Evolutionary conservation across 345 rosid species (phyloP).

Genomic region (Citrus unshiu): DNA sequence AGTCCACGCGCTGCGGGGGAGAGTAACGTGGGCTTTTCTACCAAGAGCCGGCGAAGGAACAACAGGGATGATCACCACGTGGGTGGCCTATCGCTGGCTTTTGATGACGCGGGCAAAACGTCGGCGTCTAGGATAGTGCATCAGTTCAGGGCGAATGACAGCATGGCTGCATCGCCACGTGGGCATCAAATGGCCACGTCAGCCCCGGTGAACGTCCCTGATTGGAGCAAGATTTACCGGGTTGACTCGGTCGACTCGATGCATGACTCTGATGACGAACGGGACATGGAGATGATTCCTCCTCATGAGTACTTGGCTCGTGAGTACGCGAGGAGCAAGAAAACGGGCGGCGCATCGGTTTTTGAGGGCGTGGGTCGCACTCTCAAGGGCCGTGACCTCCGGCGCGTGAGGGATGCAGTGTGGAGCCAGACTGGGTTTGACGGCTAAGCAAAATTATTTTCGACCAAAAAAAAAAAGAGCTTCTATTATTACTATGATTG

Average conservation of each 20-base stretch:
- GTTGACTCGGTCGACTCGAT: constrained; percentile 79
- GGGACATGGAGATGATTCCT: constrained; percentile 67
- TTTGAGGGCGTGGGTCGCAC: constrained; percentile 87
- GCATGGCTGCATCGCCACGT: constrained; percentile 29
- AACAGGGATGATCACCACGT: constrained; percentile 25
- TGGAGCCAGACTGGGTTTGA: constrained; percentile 90
- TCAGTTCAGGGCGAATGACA: constrained; percentile 54
- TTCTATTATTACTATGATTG: not conserved
- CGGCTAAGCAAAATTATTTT: constrained; percentile 17
- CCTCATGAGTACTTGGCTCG: constrained; percentile 95
- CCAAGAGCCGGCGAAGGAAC: constrained; percentile 11
- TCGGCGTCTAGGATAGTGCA: constrained; percentile 66
- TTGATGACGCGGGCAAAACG: constrained; percentile 44
- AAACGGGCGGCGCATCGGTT: constrained; percentile 59
- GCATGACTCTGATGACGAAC: constrained; percentile 64
- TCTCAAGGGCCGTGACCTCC: constrained; percentile 85
- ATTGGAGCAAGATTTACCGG: constrained; percentile 85
- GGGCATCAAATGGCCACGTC: constrained; percentile 65
- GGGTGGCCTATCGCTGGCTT: constrained; percentile 73
- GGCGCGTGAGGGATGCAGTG: constrained; percentile 88
- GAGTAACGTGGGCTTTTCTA: constrained; percentile 15
- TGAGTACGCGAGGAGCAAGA: constrained; percentile 42
- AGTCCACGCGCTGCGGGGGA: constrained; percentile 25
- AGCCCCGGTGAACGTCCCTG: constrained; percentile 90
- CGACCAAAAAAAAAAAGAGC: not conserved